Conservation (phyloP, 2,329 filamentous ascomycete genomes). For the Raffaelea arxii region DNA sequence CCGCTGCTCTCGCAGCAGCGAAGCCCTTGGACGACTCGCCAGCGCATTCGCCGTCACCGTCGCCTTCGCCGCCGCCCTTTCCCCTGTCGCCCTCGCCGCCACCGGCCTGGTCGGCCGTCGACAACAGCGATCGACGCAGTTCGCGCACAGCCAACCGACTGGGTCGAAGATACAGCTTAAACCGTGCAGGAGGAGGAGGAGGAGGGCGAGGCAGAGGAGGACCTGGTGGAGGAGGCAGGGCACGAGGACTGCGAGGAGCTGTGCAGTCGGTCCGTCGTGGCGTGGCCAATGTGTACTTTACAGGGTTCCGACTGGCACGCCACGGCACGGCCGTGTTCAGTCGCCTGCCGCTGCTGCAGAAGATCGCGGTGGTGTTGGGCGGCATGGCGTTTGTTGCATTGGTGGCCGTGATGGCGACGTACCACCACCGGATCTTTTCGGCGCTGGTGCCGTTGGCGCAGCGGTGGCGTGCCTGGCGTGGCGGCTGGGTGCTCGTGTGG, state of each 20-base stretch:
- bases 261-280: neutral
- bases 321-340: slow-evolving; percentile 27
- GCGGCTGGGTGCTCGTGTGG: slow-evolving; percentile 71
- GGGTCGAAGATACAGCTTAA: slow-evolving; percentile 5
- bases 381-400: slow-evolving; percentile 42
- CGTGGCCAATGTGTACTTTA: too few species aligned
- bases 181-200: neutral
- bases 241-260: neutral
- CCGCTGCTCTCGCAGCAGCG: neutral
- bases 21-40: slow-evolving; percentile 1
- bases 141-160: slow-evolving; percentile 1
- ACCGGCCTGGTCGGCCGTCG: neutral
- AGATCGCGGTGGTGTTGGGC: slow-evolving; percentile 43
- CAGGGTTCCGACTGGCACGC: neutral
- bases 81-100: slow-evolving; percentile 4
- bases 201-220: neutral
- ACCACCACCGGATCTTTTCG: slow-evolving; percentile 70
- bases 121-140: neutral
- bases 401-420: slow-evolving; percentile 61
- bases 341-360: slow-evolving; percentile 51
- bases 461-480: slow-evolving; percentile 63
- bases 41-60: neutral
- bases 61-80: neutral
- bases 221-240: neutral
- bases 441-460: slow-evolving; percentile 63